Evolutionary conservation across 768 basidiomycete species (phyloP).

Genomic region (Lactarius indigo): DNA sequence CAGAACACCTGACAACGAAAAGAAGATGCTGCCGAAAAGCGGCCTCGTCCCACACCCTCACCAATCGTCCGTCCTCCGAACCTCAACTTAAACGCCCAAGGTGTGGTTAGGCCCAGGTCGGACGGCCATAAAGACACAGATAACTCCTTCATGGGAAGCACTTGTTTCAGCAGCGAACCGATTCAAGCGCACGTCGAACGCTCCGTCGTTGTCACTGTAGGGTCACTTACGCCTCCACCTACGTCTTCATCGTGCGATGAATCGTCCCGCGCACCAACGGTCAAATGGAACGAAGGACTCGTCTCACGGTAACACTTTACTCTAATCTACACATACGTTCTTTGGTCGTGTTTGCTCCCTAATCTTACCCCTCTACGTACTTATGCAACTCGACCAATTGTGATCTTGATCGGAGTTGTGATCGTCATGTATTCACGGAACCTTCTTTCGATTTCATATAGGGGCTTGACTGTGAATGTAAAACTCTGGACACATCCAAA

Average conservation of each 20-base stretch:
- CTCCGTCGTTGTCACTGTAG: background rate
- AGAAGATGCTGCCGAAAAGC: conserved; percentile 27
- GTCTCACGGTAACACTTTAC: background rate
- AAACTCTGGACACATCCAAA: no score
- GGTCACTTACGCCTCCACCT: background rate
- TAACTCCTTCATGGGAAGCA: background rate
- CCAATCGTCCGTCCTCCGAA: background rate
- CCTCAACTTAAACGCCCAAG: background rate
- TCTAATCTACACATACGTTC: background rate
- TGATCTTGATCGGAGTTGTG: no score
- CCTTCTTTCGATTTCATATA: no score
- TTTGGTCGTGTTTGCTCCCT: background rate
- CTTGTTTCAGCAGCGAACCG: background rate
- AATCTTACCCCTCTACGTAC: no score
- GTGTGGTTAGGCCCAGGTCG: background rate
- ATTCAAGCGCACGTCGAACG: background rate
- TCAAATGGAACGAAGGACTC: background rate
- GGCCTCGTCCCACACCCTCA: background rate
- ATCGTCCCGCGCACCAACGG: background rate
- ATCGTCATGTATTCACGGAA: no score
- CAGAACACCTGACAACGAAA: background rate
- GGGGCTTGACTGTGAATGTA: no score
- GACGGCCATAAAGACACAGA: background rate
- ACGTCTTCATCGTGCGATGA: background rate
- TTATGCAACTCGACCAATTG: no score